phyloP scores from a whole-genome alignment of 306 rosid species.

The Lotus japonicus region DNA sequence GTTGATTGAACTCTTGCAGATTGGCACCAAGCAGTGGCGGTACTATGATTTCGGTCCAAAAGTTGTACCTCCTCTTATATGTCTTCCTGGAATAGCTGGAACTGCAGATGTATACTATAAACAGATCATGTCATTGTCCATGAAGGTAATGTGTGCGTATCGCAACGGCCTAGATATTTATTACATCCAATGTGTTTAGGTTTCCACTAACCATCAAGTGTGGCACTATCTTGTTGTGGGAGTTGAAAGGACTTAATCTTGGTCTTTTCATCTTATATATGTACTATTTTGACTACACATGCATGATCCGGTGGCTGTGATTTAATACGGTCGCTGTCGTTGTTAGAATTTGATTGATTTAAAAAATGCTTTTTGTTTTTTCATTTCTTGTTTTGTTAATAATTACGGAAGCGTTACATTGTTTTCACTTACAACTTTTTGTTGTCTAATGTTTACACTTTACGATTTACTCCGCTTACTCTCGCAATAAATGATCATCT shows the following conservation, averaged over 20 bases:
- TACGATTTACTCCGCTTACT: too few relatives aligned
- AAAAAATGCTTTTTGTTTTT: neutral
- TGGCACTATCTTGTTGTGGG: neutral
- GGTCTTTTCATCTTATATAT: neutral
- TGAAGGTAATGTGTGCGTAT: constrained; percentile 53
- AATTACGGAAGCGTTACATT: too few relatives aligned
- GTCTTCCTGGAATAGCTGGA: constrained; percentile 98
- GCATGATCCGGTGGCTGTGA: neutral
- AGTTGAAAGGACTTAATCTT: neutral
- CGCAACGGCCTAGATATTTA: neutral
- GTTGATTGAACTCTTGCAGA: constrained; percentile 34
- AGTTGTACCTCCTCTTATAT: constrained; percentile 87
- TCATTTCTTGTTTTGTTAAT: neutral
- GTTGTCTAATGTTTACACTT: too few relatives aligned
- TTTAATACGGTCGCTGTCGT: neutral
- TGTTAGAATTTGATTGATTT: neutral
- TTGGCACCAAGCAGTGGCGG: constrained; percentile 95
- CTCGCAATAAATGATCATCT: too few relatives aligned
- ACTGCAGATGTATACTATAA: constrained; percentile 96
- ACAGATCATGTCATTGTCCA: constrained; percentile 87
- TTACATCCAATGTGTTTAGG: neutral
- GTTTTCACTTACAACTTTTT: neutral
- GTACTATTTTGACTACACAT: neutral
- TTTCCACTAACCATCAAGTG: neutral
- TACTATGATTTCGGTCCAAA: constrained; percentile 98